Base-by-base conservation (phyloP, 768 basidiomycete species). In the Myochromella boudieri region DNA sequence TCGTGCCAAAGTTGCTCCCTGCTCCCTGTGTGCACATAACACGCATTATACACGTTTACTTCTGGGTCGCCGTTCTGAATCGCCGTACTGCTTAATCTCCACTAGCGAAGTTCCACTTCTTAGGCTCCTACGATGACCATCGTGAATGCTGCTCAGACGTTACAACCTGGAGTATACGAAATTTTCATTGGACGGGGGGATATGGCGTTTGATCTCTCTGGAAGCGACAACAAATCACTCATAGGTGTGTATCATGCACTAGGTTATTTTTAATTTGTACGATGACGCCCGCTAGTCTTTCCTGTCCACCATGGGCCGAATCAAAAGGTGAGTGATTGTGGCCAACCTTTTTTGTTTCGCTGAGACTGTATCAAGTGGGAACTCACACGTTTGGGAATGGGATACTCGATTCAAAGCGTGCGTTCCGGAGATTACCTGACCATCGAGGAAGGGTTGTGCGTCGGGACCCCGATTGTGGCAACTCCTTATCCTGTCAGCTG, bases 401-500 rank as follows among this genome's bases (percentile, higher is more conserved):
- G 68, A 14, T 69, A 67, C 42, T 61, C 63, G 0, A 66, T 67
- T 28, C 49, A 52, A n/a, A 59, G 56, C 52, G 26, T 62, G 26
- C 18, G 53, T 39, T 62, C 51, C 22, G 60, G 55, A 10, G 42
- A 49, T 4, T 69, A 65, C 44, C 33, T 69, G 14, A 68, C 65
- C 9, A 27, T 65, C 12, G 53, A 66, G 34, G 44, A 53, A 7
- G 64, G 57, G 1, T 29, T 61, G 14, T 18, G 37, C 10, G 49
- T 60, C 0, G 58, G 57, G 15, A 49, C 31, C 1, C 45, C 46
- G 2, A 20, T 69, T 31, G 54, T 61, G 15, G 59, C 58, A 6
- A 63, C 37, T 24, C 54, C 53, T 3, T 67, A 62, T 33, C 66
- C 68, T 4, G 60, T 62, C 18, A 67, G 66, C 44, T 68, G 67